phyloP scores from a whole-genome alignment of 2,329 filamentous ascomycete species.

The Aspergillus calidoustus region DNA sequence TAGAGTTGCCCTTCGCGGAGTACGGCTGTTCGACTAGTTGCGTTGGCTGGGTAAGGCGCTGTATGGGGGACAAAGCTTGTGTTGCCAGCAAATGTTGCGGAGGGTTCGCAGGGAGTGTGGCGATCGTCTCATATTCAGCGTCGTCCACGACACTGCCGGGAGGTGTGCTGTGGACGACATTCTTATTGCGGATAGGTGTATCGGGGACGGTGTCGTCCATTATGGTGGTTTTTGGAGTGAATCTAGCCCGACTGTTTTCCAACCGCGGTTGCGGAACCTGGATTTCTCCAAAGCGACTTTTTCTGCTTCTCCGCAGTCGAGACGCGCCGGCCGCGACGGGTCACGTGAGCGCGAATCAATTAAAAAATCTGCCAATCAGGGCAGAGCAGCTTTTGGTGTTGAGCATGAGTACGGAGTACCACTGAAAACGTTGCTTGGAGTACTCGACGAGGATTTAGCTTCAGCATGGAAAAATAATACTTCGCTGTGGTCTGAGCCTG shows the following conservation, averaged over 20 bases:
- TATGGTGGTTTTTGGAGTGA: neutral
- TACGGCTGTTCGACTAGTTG: slow-evolving; percentile 58
- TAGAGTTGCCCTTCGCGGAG: slow-evolving; percentile 39
- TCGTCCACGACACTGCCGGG: slow-evolving; percentile 20
- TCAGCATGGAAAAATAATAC: neutral
- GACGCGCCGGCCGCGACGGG: slow-evolving; percentile 27
- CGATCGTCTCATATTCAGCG: slow-evolving; percentile 53
- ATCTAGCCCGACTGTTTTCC: neutral
- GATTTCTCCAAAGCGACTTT: slow-evolving; percentile 14
- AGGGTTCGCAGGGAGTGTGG: slow-evolving; percentile 50
- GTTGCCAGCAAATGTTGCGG: slow-evolving; percentile 30
- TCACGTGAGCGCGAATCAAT: slow-evolving; percentile 32
- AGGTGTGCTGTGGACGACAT: slow-evolving; percentile 35
- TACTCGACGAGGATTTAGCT: neutral
- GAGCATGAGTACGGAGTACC: neutral
- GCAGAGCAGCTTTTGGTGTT: neutral
- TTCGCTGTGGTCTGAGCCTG: neutral
- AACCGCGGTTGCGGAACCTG: neutral
- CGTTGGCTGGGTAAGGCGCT: slow-evolving; percentile 63
- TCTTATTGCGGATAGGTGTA: slow-evolving; percentile 45
- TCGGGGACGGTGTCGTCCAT: slow-evolving; percentile 49
- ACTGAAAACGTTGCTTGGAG: neutral
- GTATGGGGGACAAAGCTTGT: slow-evolving; percentile 49
- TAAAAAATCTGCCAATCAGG: slow-evolving; percentile 13
- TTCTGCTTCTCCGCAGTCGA: slow-evolving; percentile 24